A percentile compares a stretch with the other conserved stretches of the same genome.
phyloP scores from a whole-genome alignment of 768 basidiomycete species.

The Flagelloscypha sp. region DNA sequence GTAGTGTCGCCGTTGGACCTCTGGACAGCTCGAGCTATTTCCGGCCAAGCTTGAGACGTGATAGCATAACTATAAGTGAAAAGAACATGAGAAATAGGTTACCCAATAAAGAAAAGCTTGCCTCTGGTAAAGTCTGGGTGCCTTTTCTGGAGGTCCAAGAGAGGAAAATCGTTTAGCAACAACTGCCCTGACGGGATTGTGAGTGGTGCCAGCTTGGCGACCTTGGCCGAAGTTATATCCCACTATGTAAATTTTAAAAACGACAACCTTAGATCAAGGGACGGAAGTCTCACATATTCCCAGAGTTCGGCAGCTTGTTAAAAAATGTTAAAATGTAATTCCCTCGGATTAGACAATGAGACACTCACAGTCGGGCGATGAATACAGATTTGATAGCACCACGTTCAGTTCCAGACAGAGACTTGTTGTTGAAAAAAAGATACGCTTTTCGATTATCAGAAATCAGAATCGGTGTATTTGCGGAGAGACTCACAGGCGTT shows the following conservation, averaged over 20 bases:
- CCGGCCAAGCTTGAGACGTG: constrained; percentile 16
- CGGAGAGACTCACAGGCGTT: too few relatives aligned
- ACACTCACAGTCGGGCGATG: constrained; percentile 39
- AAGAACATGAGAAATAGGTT: not conserved
- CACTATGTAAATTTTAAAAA: constrained; percentile 13
- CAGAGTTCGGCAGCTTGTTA: constrained; percentile 35
- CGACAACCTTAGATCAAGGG: not conserved
- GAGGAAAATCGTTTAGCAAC: constrained; percentile 9
- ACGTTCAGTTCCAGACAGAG: constrained; percentile 13
- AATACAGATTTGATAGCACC: constrained; percentile 26
- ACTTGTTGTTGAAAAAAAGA: constrained; percentile 19
- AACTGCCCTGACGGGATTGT: constrained; percentile 12
- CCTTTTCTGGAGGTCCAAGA: constrained; percentile 9
- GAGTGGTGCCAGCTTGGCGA: constrained; percentile 11
- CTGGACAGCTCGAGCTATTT: constrained; percentile 16
- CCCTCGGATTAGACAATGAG: not conserved
- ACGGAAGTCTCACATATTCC: constrained; percentile 33
- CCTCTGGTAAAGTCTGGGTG: constrained; percentile 6
- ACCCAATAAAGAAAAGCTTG: not conserved
- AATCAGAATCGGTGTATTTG: too few relatives aligned
- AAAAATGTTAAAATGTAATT: not conserved
- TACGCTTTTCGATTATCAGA: constrained; percentile 14
- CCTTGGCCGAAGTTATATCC: constrained; percentile 22
- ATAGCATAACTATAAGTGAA: constrained; percentile 17
- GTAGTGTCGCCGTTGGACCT: constrained; percentile 8